Percentiles rank a stretch among this genome's conserved stretches.
Conservation (phyloP, 2,329 filamentous ascomycete genomes). For the Trichoderma endophyticum region DNA sequence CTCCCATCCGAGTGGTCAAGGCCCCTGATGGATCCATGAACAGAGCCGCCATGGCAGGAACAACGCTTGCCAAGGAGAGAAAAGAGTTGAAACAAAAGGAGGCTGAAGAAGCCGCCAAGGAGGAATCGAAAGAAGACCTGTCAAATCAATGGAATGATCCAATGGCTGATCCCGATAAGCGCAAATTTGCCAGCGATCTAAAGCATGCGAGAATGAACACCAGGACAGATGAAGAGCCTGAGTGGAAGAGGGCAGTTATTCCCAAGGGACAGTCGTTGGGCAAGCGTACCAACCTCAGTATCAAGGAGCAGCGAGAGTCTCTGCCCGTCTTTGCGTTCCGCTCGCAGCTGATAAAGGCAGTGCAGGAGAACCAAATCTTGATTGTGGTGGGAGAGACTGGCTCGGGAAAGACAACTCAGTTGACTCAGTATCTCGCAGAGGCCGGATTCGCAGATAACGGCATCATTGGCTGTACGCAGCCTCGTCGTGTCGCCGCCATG, state of each 20-base stretch:
- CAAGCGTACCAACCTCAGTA: constrained; percentile 84
- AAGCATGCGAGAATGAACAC: constrained; percentile 62
- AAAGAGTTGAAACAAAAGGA: constrained; percentile 88
- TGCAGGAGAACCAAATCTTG: constrained; percentile 81
- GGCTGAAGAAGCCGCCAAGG: constrained; percentile 68
- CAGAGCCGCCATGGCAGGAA: constrained; percentile 90
- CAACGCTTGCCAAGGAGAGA: constrained; percentile 81
- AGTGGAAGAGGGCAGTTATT: constrained; percentile 86
- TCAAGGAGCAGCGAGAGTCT: constrained; percentile 89
- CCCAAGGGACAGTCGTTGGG: constrained; percentile 78
- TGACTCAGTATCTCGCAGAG: constrained; percentile 94
- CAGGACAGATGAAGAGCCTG: constrained; percentile 69
- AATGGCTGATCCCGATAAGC: constrained; percentile 81
- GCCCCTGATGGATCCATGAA: constrained; percentile 98
- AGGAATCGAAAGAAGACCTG: constrained; percentile 78
- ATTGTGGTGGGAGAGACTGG: constrained; percentile 98
- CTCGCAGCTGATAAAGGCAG: constrained; percentile 80
- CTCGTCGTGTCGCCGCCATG: constrained; percentile 94
- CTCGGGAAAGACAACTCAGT: constrained; percentile 93
- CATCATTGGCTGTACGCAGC: constrained; percentile 94
- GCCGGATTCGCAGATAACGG: constrained; percentile 83
- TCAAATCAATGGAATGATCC: constrained; percentile 94
- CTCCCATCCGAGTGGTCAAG: constrained; percentile 93
- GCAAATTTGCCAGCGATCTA: constrained; percentile 85
- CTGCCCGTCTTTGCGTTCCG: constrained; percentile 89